phyloP scores from a whole-genome alignment of 805 yeast genomes.

The Wickerhamiella brachini region DNA sequence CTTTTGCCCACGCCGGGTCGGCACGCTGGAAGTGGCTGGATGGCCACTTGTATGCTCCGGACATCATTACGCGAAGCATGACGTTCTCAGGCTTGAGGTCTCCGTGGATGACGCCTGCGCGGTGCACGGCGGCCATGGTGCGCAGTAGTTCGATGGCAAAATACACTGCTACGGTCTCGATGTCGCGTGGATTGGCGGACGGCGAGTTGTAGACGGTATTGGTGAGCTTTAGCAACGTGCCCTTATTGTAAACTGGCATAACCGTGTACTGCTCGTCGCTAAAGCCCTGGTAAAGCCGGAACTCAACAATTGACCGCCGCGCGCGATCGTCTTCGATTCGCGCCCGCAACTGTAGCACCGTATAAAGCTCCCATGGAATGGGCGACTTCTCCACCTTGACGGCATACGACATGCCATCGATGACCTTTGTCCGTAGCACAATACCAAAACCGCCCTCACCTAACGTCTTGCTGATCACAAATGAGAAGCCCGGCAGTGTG shows the following conservation, averaged over 20 bases:
- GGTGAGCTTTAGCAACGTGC: conserved; percentile 44
- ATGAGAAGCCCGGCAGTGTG: conserved; percentile 2
- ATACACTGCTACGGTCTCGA: conserved; percentile 50
- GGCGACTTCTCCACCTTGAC: conserved; percentile 61
- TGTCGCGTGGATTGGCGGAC: conserved; percentile 22
- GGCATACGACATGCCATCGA: conserved; percentile 45
- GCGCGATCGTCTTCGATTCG: conserved; percentile 20
- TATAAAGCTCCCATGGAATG: conserved; percentile 70
- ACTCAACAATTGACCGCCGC: conserved; percentile 33
- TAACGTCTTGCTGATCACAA: conserved; percentile 26
- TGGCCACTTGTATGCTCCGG: conserved; percentile 12
- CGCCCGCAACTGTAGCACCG: conserved; percentile 42
- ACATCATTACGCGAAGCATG: conserved; percentile 44
- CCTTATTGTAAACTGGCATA: conserved; percentile 51
- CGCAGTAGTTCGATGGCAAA: conserved; percentile 51
- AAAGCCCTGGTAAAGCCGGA: conserved; percentile 40
- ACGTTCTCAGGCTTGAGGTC: conserved; percentile 80
- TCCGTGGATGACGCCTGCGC: conserved; percentile 60
- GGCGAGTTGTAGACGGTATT: conserved; percentile 8
- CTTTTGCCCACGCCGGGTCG: conserved; percentile 29
- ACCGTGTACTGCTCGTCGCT: conserved; percentile 57
- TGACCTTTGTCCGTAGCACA: conserved; percentile 56
- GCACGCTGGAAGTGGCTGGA: conserved; percentile 17
- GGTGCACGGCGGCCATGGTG: conserved; percentile 48
- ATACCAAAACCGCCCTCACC: conserved; percentile 77